Conservation (phyloP, 106 monocot species). For the Amphibolis antarctica region DNA sequence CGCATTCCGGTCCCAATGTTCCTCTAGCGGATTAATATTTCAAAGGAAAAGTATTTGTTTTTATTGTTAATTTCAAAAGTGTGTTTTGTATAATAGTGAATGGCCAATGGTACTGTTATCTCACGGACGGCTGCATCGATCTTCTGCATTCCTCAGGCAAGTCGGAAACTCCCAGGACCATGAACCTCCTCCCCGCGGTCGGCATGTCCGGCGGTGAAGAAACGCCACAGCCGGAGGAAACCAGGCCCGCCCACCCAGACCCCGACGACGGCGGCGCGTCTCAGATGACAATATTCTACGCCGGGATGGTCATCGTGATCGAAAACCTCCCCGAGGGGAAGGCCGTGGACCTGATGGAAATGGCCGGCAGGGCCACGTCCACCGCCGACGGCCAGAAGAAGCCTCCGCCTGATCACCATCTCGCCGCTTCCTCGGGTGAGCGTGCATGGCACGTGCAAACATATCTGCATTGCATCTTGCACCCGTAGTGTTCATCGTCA, state of each 20-base stretch:
- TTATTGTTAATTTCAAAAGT: no score
- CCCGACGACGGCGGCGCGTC: neutral
- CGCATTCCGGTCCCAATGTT: no score
- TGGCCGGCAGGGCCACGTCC: constrained; percentile 1
- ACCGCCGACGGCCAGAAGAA: neutral
- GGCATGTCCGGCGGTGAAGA: constrained; percentile 6
- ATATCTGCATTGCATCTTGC: no score
- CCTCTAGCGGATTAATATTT: no score
- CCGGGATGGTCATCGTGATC: constrained; percentile 66
- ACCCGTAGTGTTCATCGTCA: no score
- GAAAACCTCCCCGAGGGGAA: constrained; percentile 64
- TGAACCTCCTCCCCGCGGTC: constrained; percentile 42
- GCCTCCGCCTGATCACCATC: neutral
- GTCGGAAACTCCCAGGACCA: constrained; percentile 23
- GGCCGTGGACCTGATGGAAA: constrained; percentile 37
- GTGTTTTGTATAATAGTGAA: no score
- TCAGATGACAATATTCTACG: constrained; percentile 73
- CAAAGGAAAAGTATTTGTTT: no score
- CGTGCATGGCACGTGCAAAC: no score
- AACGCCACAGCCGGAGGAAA: neutral
- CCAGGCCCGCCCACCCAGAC: neutral
- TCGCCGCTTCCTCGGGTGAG: neutral
- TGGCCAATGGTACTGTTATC: neutral
- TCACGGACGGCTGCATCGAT: neutral
- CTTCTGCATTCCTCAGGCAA: constrained; percentile 10